Evolutionary conservation across 306 rosid genomes (phyloP), one percentile per base, ranked within the genome.

Genomic region (Quillaja saponaria): DNA sequence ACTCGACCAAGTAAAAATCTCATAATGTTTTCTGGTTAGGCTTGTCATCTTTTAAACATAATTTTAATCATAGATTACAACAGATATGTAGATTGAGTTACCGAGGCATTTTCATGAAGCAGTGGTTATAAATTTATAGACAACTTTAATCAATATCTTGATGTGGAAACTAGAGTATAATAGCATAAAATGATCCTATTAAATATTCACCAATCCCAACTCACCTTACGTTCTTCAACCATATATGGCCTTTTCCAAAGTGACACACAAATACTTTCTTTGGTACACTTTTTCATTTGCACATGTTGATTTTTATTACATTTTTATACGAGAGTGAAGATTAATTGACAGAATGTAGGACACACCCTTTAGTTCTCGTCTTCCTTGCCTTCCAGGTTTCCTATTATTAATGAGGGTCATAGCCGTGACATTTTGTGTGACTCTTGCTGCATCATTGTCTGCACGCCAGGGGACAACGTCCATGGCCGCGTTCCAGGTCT

Each of bases 401-500:
- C 79, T 91, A 13, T 72, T 91, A 70, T 75, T 91, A 63, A 79
- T 84, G 98, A 86, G 98, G 70, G 96, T 91, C 68, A 68, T 91
- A 38, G 98, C 98, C 8, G 98, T 77, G 55, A 91, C 98, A 55
- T 88, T 91, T 80, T 88, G 98, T 41, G 98, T 91, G 84, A 91
- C 98, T 0, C 79, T 91, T 58, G 82, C 95, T 35, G 95, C 96
- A 20, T 91, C 98, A 6, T 68, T 91, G 74, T 90, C 98, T 59
- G 98, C 98, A 56, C 86, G 92, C 13, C 81, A 77, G 41, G 98
- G 98, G 53, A 1, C 98, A 13, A 88, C 88, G 45, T 78, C 90
- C 37, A 91, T 91, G 98, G 98, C 98, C 20, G 98, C 98, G 53
- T 91, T 88, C 80, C 98, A 91, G 76, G 90, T 91, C 54, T 91